These are phyloP conservation scores for Boletus insuetus DNA, from an alignment of 768 basidiomycete genomes.

Conservation along the genomic window DNA sequence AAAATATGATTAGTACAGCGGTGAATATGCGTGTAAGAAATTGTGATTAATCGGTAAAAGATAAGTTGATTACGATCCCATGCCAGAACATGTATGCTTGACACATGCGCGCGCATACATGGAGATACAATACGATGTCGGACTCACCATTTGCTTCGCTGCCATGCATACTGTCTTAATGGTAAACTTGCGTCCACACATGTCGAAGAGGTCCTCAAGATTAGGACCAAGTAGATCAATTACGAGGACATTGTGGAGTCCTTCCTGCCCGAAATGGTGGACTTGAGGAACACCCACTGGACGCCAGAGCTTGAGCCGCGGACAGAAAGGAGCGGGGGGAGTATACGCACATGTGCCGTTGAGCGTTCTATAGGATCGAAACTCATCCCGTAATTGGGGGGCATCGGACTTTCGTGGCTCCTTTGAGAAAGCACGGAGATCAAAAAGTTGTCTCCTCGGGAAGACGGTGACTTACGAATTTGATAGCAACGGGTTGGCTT, in stretches of 20 bases:
- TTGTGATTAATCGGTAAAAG: conserved; percentile 7
- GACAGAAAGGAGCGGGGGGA: conserved; percentile 4
- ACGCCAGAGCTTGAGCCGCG: conserved; percentile 11
- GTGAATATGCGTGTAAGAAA: neutral
- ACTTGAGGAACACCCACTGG: conserved; percentile 96
- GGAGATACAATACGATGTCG: neutral
- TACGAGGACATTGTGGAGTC: conserved; percentile 92
- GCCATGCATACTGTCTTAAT: conserved; percentile 99
- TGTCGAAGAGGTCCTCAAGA: conserved; percentile 96
- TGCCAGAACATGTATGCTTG: neutral
- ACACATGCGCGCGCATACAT: neutral
- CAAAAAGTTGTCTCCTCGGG: conserved; percentile 11
- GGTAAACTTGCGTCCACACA: conserved; percentile 97
- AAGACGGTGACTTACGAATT: conserved; percentile 68
- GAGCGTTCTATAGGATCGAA: conserved; percentile 93
- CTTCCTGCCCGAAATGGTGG: conserved; percentile 98
- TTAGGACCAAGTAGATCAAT: conserved; percentile 97
- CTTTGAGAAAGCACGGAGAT: conserved; percentile 38
- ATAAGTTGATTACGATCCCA: neutral
- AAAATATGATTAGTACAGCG: conserved; percentile 12
- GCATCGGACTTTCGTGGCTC: conserved; percentile 97
- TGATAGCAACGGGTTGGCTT: conserved; percentile 89
- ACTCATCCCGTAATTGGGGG: conserved; percentile 95
- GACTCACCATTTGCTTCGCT: conserved; percentile 94
- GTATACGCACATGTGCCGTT: conserved; percentile 75